Conservation (phyloP, 179 eudicot genomes). For the Monotropa hypopitys region DNA sequence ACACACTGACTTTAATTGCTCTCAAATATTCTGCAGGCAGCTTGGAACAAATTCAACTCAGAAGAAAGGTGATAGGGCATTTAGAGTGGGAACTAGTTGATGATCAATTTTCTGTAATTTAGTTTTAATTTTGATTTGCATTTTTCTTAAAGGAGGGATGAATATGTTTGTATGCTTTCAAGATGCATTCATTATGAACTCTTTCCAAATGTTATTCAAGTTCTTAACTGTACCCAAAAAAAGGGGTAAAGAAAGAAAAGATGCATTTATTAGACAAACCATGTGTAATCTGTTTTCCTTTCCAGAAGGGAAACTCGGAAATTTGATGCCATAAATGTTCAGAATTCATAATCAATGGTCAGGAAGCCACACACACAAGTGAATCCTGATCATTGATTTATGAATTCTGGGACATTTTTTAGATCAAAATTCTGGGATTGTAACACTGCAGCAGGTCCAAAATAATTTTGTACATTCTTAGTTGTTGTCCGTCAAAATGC, state of each 20-base stretch:
- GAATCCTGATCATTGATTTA: no score
- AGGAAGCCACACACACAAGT: no score
- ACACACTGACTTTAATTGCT: background rate
- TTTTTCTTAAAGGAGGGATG: background rate
- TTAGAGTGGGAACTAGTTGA: background rate
- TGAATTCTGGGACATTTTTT: no score
- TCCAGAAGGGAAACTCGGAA: background rate
- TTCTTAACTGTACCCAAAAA: background rate
- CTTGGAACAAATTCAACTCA: constrained; percentile 49
- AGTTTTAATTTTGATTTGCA: background rate
- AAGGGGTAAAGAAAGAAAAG: background rate
- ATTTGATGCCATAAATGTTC: no score
- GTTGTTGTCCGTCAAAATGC: no score
- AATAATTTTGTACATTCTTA: no score
- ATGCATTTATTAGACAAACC: background rate
- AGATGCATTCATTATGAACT: background rate
- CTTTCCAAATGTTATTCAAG: background rate
- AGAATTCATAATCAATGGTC: no score
- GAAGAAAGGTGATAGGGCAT: constrained; percentile 29
- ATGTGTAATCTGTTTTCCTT: background rate
- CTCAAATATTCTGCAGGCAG: constrained; percentile 25
- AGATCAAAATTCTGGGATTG: no score
- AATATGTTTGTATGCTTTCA: background rate
- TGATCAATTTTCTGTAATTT: background rate
- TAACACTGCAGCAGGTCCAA: no score